Evolutionary conservation across 441 rosid genomes (phyloP), one percentile per base, ranked within the genome.

Genomic region (Jatropha multifida): DNA sequence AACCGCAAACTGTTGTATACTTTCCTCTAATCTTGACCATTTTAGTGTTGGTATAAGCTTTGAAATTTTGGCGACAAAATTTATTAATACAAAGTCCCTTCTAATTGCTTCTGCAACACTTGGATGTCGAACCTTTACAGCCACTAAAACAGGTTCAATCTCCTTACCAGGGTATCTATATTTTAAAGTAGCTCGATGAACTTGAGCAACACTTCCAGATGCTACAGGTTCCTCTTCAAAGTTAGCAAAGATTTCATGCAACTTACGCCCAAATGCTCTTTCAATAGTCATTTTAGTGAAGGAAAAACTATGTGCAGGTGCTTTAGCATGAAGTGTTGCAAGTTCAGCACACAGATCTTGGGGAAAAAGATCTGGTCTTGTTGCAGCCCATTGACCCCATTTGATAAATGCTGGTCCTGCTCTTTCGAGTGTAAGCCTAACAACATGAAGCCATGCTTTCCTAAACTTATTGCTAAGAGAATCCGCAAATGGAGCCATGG

Each of bases 301-400:
- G 12, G 92, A 89, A 85, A 91, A 96, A 77, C 94, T 89, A 79
- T 96, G 98, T 76, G 89, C 83, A 59, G 98, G 99, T 69, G 98
- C 98, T 78, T 89, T 82, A 60, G 87, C 83, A 64, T 96, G 99
- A 71, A 96, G 98, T 86, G 87, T 91, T 11, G 98, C 82, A 75
- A 94, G 99, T 84, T 96, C 85, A 46, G 81, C 79, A 76, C 99
- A 96, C 40, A 96, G 72, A 87, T 96, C 98, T 81, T 87, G 85
- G 42, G 97, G 96, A 79, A 96, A 96, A 65, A 96, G 98, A 86
- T 96, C 99, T n/a, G 99, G 98, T 70, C 99, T 78, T 20, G 99
- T 94, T 17, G 99, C 99, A 63, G 99, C 99, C 99, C 99, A 96
- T 74, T 94, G 98, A 73, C 99, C 99, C 99, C 99, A 96, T 84